phyloP scores from a whole-genome alignment of 345 rosid genomes.

The Salix brachista region DNA sequence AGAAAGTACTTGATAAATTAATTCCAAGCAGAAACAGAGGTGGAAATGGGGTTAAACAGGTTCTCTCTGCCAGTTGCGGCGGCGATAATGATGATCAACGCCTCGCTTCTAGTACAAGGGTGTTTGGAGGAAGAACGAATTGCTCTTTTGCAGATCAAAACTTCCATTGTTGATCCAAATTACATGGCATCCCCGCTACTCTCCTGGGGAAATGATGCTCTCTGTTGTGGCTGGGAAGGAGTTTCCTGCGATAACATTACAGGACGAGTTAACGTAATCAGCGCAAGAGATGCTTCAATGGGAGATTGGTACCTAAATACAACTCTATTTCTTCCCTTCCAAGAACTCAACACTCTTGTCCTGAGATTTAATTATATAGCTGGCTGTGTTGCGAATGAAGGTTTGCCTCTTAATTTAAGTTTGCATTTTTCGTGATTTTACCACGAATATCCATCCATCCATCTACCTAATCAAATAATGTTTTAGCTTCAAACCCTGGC shows the following conservation, averaged over 20 bases:
- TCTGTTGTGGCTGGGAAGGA: background rate
- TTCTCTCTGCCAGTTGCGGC: background rate
- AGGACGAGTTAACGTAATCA: background rate
- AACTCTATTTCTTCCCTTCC: constrained; percentile 7
- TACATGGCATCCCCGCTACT: rapidly evolving
- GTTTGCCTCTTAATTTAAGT: background rate
- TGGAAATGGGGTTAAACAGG: background rate
- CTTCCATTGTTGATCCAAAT: background rate
- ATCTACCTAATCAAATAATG: too few species aligned
- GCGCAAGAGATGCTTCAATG: rapidly evolving
- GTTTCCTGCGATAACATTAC: background rate
- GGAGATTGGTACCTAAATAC: constrained; percentile 1
- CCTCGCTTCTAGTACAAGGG: background rate
- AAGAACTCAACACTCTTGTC: background rate
- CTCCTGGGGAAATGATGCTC: background rate
- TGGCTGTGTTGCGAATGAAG: background rate
- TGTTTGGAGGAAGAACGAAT: background rate
- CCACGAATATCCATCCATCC: too few species aligned
- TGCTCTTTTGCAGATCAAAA: background rate
- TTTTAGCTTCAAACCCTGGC: too few species aligned
- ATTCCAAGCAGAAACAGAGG: too few species aligned
- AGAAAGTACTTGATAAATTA: too few species aligned
- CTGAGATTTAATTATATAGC: rapidly evolving
- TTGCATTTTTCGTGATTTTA: too few species aligned
- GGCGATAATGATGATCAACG: background rate